phyloP scores from a whole-genome alignment of 139 green algal genomes.

The Coelastrella sp. region DNA sequence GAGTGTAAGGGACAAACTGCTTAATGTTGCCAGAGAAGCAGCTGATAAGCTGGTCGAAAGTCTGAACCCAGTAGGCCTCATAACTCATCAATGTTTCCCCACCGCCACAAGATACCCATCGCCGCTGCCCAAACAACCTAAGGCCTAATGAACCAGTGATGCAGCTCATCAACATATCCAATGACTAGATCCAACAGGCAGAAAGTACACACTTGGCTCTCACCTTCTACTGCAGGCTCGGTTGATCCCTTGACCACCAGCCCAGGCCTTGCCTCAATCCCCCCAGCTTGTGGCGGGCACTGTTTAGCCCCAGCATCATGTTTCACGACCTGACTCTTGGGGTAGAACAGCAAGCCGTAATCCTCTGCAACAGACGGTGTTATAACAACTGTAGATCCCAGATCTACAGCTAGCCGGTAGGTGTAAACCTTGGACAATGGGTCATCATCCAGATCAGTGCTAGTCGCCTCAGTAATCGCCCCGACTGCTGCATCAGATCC shows the following conservation, averaged over 20 bases:
- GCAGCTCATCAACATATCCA: no score
- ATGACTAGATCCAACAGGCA: background rate
- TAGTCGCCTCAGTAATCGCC: background rate
- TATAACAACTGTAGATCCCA: constrained; percentile 21
- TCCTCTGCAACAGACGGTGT: background rate
- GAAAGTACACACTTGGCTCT: background rate
- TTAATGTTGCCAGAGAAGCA: no score
- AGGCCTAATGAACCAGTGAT: no score
- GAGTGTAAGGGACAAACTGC: no score
- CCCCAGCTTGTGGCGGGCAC: background rate
- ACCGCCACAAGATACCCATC: no score
- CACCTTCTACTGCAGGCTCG: constrained; percentile 29
- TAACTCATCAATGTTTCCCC: no score
- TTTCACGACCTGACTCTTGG: background rate
- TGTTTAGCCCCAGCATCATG: background rate
- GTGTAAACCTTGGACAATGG: background rate
- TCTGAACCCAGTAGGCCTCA: no score
- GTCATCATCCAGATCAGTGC: background rate
- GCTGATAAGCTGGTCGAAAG: no score
- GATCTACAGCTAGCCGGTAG: constrained; percentile 26
- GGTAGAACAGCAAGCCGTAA: background rate
- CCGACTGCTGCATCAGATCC: background rate
- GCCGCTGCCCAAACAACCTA: no score
- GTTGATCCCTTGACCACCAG: background rate
- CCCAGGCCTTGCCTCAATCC: background rate